Evolutionary conservation across 192 early-diverging fungal species (phyloP), one percentile per base, ranked within the genome.

Genomic region (Rhizoclosmatium sp.): DNA sequence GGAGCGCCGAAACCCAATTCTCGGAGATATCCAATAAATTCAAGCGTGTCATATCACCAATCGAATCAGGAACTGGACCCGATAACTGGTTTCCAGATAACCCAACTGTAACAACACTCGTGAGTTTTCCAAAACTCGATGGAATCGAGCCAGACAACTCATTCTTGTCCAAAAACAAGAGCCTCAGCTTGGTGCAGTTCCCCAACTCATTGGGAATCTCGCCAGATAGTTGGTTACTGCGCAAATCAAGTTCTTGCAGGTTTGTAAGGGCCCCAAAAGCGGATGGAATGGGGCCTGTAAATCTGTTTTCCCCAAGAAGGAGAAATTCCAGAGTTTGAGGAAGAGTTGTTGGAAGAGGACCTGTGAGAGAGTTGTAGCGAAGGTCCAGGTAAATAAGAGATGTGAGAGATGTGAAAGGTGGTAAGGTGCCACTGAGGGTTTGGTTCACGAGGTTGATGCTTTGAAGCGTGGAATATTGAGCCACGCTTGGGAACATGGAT

Each of bases 161-260:
- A 40, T 64, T 64, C 61, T n/a, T 40, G 61, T 64, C 61, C 9
- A 64, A 21, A 40, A 64, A 64, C 5, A 64, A 21, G 21, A 64
- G 21, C 61, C 40, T 9, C 4, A 64, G 61, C 9, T n/a, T 39
- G 14, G 21, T 7, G 21, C 4, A 21, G 14, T 54, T 54, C 51
- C 51, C 51, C 5, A 64, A 21, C 4, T 7, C 5, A 0, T n/a
- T 9, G 9, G 61, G 61, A 23, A 64, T n/a, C 21, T 64, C 21
- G 61, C 61, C 61, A 0, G 61, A 16, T 7, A 64, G 61, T 40
- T 64, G 9, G 40, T 64, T 64, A 7, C 5, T 9, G 61, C 61
- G 61, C 5, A 64, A 21, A 64, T 64, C 61, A 40, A 64, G 61
- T 21, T 64, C 61, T 7, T 40, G 61, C 10, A 64, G 61, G 21